phyloP scores from a whole-genome alignment of 2,329 filamentous ascomycete genomes.

The Trichoderma atrobrunneum region DNA sequence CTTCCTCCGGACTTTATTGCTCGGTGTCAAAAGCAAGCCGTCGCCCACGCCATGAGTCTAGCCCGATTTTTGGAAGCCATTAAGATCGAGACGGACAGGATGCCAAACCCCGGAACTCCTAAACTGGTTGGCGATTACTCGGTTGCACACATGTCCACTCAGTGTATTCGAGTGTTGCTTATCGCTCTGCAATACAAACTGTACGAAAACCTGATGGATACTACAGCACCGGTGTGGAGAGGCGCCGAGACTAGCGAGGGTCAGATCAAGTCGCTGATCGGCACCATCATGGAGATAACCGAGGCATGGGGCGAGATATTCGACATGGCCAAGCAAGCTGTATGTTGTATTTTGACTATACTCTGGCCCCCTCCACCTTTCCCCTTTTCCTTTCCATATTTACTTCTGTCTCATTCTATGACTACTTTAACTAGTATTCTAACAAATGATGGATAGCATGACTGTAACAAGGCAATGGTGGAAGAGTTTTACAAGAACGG shows the following conservation, averaged over 20 bases:
- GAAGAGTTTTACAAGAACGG: slow-evolving; percentile 34
- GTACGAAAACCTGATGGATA: slow-evolving; percentile 35
- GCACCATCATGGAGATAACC: slow-evolving; percentile 34
- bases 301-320: slow-evolving; percentile 34
- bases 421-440: not conserved
- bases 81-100: slow-evolving; percentile 30
- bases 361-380: not conserved
- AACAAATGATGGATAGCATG: slow-evolving; percentile 25
- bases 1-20: slow-evolving; percentile 37
- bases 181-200: slow-evolving; percentile 36
- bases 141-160: slow-evolving; percentile 32
- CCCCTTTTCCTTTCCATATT: too few relatives aligned
- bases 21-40: slow-evolving; percentile 39
- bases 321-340: slow-evolving; percentile 29
- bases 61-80: slow-evolving; percentile 38
- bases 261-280: slow-evolving; percentile 34
- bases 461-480: slow-evolving; percentile 30
- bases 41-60: slow-evolving; percentile 38
- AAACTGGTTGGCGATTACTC: slow-evolving; percentile 33
- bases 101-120: slow-evolving; percentile 26
- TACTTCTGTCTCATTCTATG: not conserved
- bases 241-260: slow-evolving; percentile 32
- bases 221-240: slow-evolving; percentile 38
- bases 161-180: slow-evolving; percentile 34
- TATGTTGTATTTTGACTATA: slow-evolving; percentile 19